These are phyloP conservation scores for Westerdykella aurantiaca DNA, from an alignment of 2,329 filamentous ascomycete species.

Conservation along the genomic window DNA sequence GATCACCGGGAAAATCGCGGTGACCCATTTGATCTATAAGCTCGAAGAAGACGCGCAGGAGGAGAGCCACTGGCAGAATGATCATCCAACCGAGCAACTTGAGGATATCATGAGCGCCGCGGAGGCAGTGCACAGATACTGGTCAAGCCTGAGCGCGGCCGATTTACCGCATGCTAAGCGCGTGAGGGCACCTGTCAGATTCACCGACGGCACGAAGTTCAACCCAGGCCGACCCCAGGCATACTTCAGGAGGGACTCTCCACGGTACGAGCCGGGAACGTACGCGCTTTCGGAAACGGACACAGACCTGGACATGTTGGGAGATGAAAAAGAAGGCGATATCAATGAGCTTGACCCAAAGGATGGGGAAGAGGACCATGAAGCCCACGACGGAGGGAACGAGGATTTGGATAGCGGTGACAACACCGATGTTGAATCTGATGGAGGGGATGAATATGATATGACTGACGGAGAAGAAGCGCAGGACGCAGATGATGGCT, in stretches of 20 bases:
- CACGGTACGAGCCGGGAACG: slow-evolving; percentile 27
- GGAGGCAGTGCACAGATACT: slow-evolving; percentile 22
- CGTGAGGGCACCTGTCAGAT: not conserved
- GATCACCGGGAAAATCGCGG: slow-evolving; percentile 18
- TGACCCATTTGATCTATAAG: slow-evolving; percentile 15
- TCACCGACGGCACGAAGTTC: slow-evolving; percentile 17
- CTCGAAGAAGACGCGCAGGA: slow-evolving; percentile 17
- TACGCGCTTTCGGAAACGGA: slow-evolving; percentile 7
- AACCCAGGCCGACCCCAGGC: slow-evolving; percentile 14
- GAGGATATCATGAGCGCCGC: slow-evolving; percentile 19
- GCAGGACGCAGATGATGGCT: not conserved
- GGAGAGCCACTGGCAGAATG: slow-evolving; percentile 15
- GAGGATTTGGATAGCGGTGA: slow-evolving; percentile 2
- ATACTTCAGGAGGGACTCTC: slow-evolving; percentile 23
- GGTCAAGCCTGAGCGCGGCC: slow-evolving; percentile 8
- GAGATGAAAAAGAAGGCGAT: not conserved
- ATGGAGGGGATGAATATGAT: not conserved
- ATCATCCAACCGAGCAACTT: slow-evolving; percentile 6
- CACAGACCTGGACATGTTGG: no score
- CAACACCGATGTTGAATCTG: slow-evolving; percentile 3
- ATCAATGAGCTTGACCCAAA: not conserved
- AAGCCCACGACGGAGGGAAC: not conserved
- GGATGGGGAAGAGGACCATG: not conserved
- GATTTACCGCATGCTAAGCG: not conserved
- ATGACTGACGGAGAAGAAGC: not conserved